A percentile compares a stretch with the other conserved stretches of the same genome.
Evolutionary conservation across 106 monocot species (phyloP).

Genomic region (Dactylorhiza incarnata): DNA sequence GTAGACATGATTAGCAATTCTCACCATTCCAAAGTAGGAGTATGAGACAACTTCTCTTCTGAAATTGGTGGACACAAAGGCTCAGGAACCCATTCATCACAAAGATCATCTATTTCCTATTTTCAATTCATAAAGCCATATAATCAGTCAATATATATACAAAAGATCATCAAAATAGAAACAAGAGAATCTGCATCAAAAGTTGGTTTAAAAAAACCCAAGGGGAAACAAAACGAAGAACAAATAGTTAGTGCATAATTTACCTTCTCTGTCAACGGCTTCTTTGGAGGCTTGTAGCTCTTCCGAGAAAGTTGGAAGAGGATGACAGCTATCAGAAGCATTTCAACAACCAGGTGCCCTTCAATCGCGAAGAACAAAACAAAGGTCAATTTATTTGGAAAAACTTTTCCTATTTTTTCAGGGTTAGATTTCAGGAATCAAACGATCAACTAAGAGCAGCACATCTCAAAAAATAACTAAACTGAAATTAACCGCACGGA

Average conservation of each 20-base stretch:
- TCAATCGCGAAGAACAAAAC: slow-evolving; percentile 19
- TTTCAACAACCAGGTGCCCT: slow-evolving; percentile 82
- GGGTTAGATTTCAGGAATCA: neutral
- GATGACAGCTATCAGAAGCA: slow-evolving; percentile 62
- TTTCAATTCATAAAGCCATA: neutral
- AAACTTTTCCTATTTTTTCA: neutral
- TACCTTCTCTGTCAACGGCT: slow-evolving; percentile 71
- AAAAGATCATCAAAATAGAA: neutral
- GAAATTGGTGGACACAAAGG: slow-evolving; percentile 71
- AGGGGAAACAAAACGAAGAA: neutral
- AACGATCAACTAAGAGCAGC: neutral
- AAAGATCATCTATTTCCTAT: slow-evolving; percentile 89
- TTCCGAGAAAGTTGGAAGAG: slow-evolving; percentile 69
- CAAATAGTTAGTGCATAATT: slow-evolving; percentile 2
- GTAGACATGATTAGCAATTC: neutral
- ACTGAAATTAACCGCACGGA: neutral
- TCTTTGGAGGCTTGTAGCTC: slow-evolving; percentile 87
- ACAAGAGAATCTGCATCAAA: neutral
- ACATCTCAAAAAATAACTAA: neutral
- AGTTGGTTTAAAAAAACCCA: neutral
- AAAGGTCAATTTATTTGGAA: neutral
- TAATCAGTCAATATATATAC: neutral
- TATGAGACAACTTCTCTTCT: slow-evolving; percentile 40
- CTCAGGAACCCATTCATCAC: slow-evolving; percentile 81
- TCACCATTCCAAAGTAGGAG: slow-evolving; percentile 66